Base-by-base conservation (phyloP, 371 early-diverging fungal species). In the Syncephalastrum sp. region DNA sequence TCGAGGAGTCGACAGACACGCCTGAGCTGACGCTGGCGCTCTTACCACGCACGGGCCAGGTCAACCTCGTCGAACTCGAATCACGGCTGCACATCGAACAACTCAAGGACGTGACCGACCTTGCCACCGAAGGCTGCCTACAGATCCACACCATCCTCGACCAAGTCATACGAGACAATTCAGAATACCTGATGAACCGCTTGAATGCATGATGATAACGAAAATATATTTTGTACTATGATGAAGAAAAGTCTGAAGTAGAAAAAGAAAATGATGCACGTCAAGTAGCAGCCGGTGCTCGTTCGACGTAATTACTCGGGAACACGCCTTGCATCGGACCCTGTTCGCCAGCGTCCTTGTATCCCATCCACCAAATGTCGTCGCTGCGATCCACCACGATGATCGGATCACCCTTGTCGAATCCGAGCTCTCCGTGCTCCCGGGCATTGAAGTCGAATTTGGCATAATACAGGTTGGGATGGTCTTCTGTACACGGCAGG, bases 21-120 rank as follows among this genome's bases (percentile, higher is more conserved):
- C 96, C 98, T 3, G 91, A 90, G 43, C 76, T 97, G 15, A 96
- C 98, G 3, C 82, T 97, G 5, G 97, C 94, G 2, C 68, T 94
- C 53, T 64, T 93, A 57, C 94, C 97, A 15, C 80, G 91, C 66
- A 86, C 82, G 5, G 87, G 90, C 49, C 91, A 93, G 69, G 83
- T 97, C 38, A 88, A 91, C 25, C 65, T 92, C 54, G 63, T 87
- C 24, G 85, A 93, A 86, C 86, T 94, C 84, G 97, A 96, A 72
- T 88, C 93, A 19, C 77, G 92, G 55, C 75, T 97, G 57, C 94
- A 92, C 67, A 74, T 92, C 42, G 90, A 92, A 48, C 85, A 90
- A 64, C 80, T 97, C 23, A 83, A 90, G 47, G 77, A 71, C n/a
- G 90, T 96, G 3, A 68, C 91, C 54, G 69, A 74, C 21, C 72